Evolutionary conservation across 2,329 filamentous ascomycete genomes (phyloP).

Genomic region (Hypoxylon sp.): DNA sequence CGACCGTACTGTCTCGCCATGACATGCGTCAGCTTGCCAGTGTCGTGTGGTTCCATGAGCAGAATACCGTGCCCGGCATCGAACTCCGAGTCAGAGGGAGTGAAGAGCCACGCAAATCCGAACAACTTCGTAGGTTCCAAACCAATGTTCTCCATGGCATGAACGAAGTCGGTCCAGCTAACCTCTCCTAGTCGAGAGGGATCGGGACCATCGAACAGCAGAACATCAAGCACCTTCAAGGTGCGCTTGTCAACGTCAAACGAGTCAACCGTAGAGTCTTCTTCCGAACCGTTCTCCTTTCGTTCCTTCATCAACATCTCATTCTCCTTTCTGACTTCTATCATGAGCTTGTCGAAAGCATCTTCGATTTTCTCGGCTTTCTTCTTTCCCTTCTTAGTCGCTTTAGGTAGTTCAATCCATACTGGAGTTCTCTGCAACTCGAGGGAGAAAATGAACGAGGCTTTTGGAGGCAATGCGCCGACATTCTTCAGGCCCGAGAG

Average conservation of each 20-base stretch:
- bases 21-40: slow-evolving; percentile 1
- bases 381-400: slow-evolving; percentile 5
- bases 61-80: background rate
- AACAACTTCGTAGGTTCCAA: slow-evolving; percentile 29
- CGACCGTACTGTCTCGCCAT: slow-evolving; percentile 13
- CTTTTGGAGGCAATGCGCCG: background rate
- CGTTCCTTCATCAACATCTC: background rate
- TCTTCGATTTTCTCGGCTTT: background rate
- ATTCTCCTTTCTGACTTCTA: slow-evolving; percentile 2
- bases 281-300: background rate
- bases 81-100: background rate
- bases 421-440: slow-evolving; percentile 9
- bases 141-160: slow-evolving; percentile 16
- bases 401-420: slow-evolving; percentile 16
- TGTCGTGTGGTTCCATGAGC: slow-evolving; percentile 25
- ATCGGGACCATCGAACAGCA: slow-evolving; percentile 19
- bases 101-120: slow-evolving; percentile 33
- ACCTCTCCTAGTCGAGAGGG: slow-evolving; percentile 9
- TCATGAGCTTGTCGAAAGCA: background rate
- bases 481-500: background rate
- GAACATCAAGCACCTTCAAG: slow-evolving; percentile 19
- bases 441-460: background rate
- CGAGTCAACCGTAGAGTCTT: background rate
- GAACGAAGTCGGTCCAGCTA: slow-evolving; percentile 32
- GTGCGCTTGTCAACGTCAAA: slow-evolving; percentile 26